Base-by-base conservation (phyloP, 768 basidiomycete species). In the Steccherinum ochraceum region DNA sequence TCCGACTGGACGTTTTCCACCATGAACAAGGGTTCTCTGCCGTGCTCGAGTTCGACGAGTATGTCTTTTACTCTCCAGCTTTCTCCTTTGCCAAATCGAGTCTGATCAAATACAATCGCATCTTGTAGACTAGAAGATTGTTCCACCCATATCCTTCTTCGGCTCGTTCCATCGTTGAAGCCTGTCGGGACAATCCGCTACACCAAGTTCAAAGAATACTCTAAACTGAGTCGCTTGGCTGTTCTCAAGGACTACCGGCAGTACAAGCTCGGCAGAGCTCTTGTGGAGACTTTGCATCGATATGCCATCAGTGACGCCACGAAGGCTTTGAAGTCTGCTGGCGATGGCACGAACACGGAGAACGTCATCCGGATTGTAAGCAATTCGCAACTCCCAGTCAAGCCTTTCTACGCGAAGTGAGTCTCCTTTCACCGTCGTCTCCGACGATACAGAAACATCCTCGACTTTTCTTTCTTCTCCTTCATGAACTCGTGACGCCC, bases 11-110 rank as follows among this genome's bases (percentile, higher is more conserved):
- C 26, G 82, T 86, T 50, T 86, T 86, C 64, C 72, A 77, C 57
- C 67, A 68, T 58, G 83, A 87, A 64, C 85, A 89, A 67, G 71
- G 72, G 39, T 93, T 91, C 60, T 75, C 86, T 42, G 68, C 86
- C 19, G 86, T 89, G 46, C 73, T 72, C 5, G 90, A 93, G 67
- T 72, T 85, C 57, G 90, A 93, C 67, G 74, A 79, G 89, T 86
- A 50, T 56, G 69, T 67, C 69, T 67, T 48, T 49, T n/a, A 48
- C 54, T 1, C 20, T 40, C 42, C 45, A 53, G 39, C 43, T 56
- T 13, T 35, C 48, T 42, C 52, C 40, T 44, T 52, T 55, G 40
- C 46, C 51, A 21, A 44, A 20, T 20, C 23, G 19, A 47, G 49
- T 52, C 48, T 51, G 49, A 10, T 35, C 4, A 43, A 26, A n/a